Percentiles rank a stretch among this genome's conserved stretches.
These are phyloP conservation scores for Plenodomus biglobosus DNA, from an alignment of 2,329 filamentous ascomycete species.

Conservation along the genomic window DNA sequence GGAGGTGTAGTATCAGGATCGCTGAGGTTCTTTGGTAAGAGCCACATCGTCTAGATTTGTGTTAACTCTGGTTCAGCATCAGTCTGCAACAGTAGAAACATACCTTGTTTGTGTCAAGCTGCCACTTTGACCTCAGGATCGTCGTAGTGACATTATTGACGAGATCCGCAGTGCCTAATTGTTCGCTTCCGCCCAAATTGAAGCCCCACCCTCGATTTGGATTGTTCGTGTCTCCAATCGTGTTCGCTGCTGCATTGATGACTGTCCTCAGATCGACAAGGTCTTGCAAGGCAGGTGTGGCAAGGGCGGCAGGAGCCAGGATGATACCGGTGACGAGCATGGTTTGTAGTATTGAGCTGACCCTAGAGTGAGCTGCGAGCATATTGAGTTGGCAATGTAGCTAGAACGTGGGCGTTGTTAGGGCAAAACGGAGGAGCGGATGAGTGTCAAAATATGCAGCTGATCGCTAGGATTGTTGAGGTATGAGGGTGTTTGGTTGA, in stretches of 20 bases:
- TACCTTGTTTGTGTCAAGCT: constrained; percentile 37
- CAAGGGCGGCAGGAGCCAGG: constrained; percentile 24
- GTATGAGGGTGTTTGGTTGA: constrained; percentile 11
- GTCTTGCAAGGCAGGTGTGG: constrained; percentile 33
- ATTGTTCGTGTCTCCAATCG: constrained; percentile 32
- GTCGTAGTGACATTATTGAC: constrained; percentile 38
- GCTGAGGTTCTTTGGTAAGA: constrained; percentile 10
- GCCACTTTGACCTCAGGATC: constrained; percentile 33
- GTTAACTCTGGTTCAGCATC: not conserved
- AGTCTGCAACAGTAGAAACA: not conserved
- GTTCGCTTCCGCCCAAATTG: constrained; percentile 12
- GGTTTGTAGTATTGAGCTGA: constrained; percentile 6
- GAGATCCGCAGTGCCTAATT: constrained; percentile 36
- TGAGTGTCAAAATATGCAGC: constrained; percentile 11
- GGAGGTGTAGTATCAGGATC: constrained; percentile 9
- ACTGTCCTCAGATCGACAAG: constrained; percentile 29
- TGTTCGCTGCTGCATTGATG: constrained; percentile 32
- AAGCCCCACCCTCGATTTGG: constrained; percentile 33
- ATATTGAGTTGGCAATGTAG: constrained; percentile 11
- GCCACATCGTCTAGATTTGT: constrained; percentile 19
- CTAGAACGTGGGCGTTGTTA: constrained; percentile 2
- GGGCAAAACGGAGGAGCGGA: constrained; percentile 4
- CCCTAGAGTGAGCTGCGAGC: constrained; percentile 2
- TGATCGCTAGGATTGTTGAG: constrained; percentile 18
- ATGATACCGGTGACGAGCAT: constrained; percentile 36